phyloP scores from a whole-genome alignment of 192 early-diverging fungal genomes.

The Coemansia aciculifera region DNA sequence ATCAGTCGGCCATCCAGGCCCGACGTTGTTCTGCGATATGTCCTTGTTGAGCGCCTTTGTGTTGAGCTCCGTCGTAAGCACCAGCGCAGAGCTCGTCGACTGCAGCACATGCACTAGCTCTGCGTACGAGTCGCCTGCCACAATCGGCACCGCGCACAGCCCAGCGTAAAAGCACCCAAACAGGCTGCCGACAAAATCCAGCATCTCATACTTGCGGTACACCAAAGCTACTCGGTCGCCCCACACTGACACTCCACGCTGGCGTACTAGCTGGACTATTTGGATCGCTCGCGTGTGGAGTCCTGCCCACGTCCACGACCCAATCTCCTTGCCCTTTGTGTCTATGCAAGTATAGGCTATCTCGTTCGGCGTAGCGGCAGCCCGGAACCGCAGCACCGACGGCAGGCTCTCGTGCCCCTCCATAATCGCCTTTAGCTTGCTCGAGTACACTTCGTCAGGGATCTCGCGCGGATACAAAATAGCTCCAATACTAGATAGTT shows the following conservation, averaged over 20 bases:
- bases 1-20: constrained; percentile 63
- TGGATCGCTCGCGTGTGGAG: constrained; percentile 70
- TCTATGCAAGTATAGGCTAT: constrained; percentile 72
- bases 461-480: constrained; percentile 31
- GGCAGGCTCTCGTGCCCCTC: constrained; percentile 64
- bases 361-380: constrained; percentile 57
- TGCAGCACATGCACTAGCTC: constrained; percentile 77
- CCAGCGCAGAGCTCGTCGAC: constrained; percentile 64
- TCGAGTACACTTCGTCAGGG: constrained; percentile 28
- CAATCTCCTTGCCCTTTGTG: constrained; percentile 69
- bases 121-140: constrained; percentile 75
- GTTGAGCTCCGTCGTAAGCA: constrained; percentile 81
- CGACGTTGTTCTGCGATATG: constrained; percentile 54
- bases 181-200: constrained; percentile 80
- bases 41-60: constrained; percentile 74
- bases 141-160: constrained; percentile 81
- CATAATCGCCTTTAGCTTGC: constrained; percentile 43
- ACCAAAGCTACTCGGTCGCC: constrained; percentile 77
- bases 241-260: constrained; percentile 59
- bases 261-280: constrained; percentile 65
- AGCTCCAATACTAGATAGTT: constrained; percentile 11
- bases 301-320: constrained; percentile 73
- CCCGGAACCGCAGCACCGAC: constrained; percentile 67
- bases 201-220: constrained; percentile 76
- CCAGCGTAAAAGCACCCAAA: constrained; percentile 83